Percentiles rank a stretch among this genome's conserved stretches.
These are phyloP conservation scores for Pseudotsuga menziesii DNA, from an alignment of 75 land plant species.

Conservation along the genomic window DNA sequence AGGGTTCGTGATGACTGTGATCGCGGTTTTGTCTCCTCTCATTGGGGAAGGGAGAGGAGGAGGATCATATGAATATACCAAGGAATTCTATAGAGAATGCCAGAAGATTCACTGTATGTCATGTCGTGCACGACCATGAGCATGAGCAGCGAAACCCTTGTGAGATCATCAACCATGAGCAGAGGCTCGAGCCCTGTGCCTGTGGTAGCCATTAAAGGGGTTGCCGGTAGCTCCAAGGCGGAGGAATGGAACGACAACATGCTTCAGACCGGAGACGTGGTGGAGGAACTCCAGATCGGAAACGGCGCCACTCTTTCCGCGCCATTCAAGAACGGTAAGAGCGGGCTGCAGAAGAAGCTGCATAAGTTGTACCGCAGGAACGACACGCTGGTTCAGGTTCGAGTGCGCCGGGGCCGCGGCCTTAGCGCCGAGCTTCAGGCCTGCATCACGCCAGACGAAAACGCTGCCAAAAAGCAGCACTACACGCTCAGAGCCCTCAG, in stretches of 20 bases:
- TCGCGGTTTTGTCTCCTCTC: neutral
- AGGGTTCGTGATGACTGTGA: neutral
- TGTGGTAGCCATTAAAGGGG: conserved; percentile 52
- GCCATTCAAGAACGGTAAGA: conserved; percentile 55
- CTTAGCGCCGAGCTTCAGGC: conserved; percentile 38
- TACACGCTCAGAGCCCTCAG: conserved; percentile 49
- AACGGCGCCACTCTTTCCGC: conserved; percentile 9
- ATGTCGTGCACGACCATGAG: neutral
- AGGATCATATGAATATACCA: neutral
- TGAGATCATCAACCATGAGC: neutral
- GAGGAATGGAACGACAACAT: conserved; percentile 55
- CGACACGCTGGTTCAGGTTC: conserved; percentile 45
- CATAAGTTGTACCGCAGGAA: conserved; percentile 40
- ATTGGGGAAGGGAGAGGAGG: neutral
- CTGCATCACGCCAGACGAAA: conserved; percentile 39
- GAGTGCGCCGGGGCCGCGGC: conserved; percentile 39
- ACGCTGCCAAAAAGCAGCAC: conserved; percentile 21
- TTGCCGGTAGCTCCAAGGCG: conserved; percentile 40
- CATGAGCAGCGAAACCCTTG: neutral
- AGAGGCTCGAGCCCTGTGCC: neutral
- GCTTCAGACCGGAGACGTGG: conserved; percentile 55
- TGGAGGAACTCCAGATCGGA: conserved; percentile 45
- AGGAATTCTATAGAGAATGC: neutral
- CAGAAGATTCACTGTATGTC: neutral
- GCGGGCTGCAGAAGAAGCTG: conserved; percentile 56